Evolutionary conservation across 805 yeast genomes (phyloP).

Genomic region (Pichia nanzhaoensis): DNA sequence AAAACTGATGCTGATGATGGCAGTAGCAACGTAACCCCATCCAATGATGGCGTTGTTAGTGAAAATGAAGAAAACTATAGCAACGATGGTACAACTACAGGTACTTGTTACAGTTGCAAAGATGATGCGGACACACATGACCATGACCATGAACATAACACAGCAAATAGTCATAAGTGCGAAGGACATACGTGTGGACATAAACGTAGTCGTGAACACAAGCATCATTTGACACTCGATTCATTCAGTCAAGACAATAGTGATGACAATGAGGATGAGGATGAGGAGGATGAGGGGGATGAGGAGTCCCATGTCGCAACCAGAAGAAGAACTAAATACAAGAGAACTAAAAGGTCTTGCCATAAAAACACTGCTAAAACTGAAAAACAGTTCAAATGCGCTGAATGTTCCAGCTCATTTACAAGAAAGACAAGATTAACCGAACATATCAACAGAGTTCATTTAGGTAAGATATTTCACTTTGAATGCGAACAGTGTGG

Average conservation of each 20-base stretch:
- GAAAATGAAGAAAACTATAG: background rate
- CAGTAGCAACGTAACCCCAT: background rate
- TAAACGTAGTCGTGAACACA: too few species aligned
- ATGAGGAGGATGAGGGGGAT: background rate
- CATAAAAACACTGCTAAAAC: background rate
- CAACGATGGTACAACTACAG: background rate
- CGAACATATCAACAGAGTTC: constrained; percentile 22
- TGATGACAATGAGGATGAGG: too few species aligned
- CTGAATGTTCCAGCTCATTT: constrained; percentile 19
- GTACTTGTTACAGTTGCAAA: too few species aligned
- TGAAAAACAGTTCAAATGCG: constrained; percentile 19
- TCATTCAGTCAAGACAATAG: too few species aligned
- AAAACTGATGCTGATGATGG: background rate
- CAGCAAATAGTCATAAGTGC: too few species aligned
- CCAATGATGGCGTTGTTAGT: background rate
- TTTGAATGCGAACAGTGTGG: constrained; percentile 21
- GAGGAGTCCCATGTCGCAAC: background rate
- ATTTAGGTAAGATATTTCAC: constrained; percentile 16
- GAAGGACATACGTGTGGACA: too few species aligned
- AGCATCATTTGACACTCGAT: too few species aligned
- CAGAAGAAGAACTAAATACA: background rate
- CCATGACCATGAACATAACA: too few species aligned
- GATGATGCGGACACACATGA: too few species aligned
- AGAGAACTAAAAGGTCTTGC: background rate
- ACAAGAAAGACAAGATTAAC: constrained; percentile 25